These are phyloP conservation scores for Eucalyptus rudis DNA, from an alignment of 345 rosid species.

Conservation along the genomic window DNA sequence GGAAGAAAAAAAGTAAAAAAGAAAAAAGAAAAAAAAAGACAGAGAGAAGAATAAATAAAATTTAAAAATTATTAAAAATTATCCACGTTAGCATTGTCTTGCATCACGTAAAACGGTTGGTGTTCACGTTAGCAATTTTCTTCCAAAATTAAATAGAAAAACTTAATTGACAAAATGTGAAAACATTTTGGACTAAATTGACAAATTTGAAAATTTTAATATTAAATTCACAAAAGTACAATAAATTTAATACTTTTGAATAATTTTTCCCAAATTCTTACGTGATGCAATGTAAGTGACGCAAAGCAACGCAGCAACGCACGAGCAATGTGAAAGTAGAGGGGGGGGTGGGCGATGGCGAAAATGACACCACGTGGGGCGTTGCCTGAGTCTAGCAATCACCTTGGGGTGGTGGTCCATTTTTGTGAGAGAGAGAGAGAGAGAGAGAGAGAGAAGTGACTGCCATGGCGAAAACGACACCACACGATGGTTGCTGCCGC, in stretches of 20 bases:
- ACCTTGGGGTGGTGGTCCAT: not conserved
- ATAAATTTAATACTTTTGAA: too few species aligned
- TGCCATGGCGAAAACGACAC: not conserved
- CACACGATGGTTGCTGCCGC: not conserved
- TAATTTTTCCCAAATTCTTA: not conserved
- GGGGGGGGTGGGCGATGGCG: not conserved
- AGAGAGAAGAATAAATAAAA: too few species aligned
- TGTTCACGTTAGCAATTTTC: too few species aligned
- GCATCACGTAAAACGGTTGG: accelerated
- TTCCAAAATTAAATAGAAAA: accelerated
- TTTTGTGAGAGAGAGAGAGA: not conserved
- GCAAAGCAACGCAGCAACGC: not conserved
- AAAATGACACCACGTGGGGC: not conserved
- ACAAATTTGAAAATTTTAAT: too few species aligned
- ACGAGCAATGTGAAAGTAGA: not conserved
- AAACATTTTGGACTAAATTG: too few species aligned
- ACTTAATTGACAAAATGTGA: too few species aligned
- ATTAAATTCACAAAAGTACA: too few species aligned
- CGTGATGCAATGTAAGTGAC: not conserved
- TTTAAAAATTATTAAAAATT: too few species aligned
- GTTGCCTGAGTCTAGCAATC: not conserved
- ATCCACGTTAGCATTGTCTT: accelerated
- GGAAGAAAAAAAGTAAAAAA: too few species aligned
- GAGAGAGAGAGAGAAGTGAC: not conserved
- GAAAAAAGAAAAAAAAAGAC: accelerated